Base-by-base conservation (phyloP, 2,329 filamentous ascomycete genomes). In the Epichloe festucae region DNA sequence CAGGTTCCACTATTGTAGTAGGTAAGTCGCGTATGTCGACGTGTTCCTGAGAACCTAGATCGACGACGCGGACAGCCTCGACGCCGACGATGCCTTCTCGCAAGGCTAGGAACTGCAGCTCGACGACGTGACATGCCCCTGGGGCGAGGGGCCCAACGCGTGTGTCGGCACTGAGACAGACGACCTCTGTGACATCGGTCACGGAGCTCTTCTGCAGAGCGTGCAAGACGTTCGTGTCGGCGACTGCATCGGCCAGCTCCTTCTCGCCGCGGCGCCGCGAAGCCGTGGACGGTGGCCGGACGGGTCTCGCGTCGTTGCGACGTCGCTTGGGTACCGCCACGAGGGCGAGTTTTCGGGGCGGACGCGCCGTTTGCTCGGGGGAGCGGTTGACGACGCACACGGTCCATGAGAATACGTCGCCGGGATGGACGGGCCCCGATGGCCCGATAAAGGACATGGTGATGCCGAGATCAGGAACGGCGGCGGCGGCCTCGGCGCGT, bases 1-100 rank as follows among this genome's bases (percentile, higher is more conserved):
- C 58, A 21, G 65, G 63, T 53, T 72, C 67, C 15, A 84, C 74
- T 50, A 88, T 67, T 58, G 89, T 79, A 44, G 77, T 81, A 0
- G 87, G 87, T 56, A 93, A 63, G 55, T 91, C 84, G 54, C 79
- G 76, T 51, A 90, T 81, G 65, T 91, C 86, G 3, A 87, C 82
- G 61, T 86, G 84, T 68, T 90, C 85, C 60, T 87, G 82, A 36
- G 79, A 85, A 21, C 73, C 78, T 54, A 91, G 63, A 64, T 93
- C 87, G 3, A 90, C 74, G 1, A 91, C 78, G 48, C 85, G 73
- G 19, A 91, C 73, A 2, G 82, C 82, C 58, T 90, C 87, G 3
- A 91, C 66, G n/a, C 76, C 75, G 34, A 87, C 73, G 35, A 87
- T 75, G 0, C 87, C 87, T 46, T 78, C 73, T 50, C 71, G 70